Percentiles rank a stretch among this genome's conserved stretches.
These are phyloP conservation scores for Phaffia australis DNA, from an alignment of 768 basidiomycete genomes.

Conservation along the genomic window DNA sequence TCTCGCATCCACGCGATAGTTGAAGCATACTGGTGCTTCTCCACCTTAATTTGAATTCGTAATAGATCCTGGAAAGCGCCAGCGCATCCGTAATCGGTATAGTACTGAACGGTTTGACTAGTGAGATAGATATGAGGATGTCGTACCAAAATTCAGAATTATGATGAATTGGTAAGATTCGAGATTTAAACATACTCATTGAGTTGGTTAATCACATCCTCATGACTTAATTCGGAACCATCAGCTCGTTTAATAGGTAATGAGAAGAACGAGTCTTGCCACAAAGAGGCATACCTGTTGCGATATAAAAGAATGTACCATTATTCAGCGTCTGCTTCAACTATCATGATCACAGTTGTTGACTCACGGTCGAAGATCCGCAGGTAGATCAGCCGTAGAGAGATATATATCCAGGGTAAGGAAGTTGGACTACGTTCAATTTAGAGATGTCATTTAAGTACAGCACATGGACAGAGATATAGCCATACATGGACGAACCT, in stretches of 20 bases:
- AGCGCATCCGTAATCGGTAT: constrained; percentile 55
- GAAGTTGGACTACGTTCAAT: constrained; percentile 66
- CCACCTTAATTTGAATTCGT: constrained; percentile 71
- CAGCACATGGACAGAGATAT: not conserved
- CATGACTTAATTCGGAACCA: constrained; percentile 64
- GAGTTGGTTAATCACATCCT: constrained; percentile 80
- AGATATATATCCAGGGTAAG: constrained; percentile 68
- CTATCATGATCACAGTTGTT: constrained; percentile 8
- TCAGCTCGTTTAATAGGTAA: constrained; percentile 60
- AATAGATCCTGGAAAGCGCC: constrained; percentile 59
- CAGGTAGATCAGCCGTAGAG: constrained; percentile 61
- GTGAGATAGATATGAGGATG: not conserved
- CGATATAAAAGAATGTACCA: not conserved
- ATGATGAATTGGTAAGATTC: not conserved
- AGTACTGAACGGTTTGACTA: constrained; percentile 66
- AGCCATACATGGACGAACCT: constrained; percentile 50
- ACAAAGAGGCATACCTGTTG: constrained; percentile 60
- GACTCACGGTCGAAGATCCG: constrained; percentile 63
- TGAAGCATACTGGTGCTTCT: constrained; percentile 61
- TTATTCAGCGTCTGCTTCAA: not conserved
- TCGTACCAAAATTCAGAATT: not conserved
- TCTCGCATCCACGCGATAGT: constrained; percentile 80
- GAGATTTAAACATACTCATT: constrained; percentile 50
- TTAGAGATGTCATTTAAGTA: not conserved
- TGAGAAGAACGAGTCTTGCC: constrained; percentile 75